Conservation (phyloP, 225 moss, liverwort and hornwort species). For the Straminergon stramineum region DNA sequence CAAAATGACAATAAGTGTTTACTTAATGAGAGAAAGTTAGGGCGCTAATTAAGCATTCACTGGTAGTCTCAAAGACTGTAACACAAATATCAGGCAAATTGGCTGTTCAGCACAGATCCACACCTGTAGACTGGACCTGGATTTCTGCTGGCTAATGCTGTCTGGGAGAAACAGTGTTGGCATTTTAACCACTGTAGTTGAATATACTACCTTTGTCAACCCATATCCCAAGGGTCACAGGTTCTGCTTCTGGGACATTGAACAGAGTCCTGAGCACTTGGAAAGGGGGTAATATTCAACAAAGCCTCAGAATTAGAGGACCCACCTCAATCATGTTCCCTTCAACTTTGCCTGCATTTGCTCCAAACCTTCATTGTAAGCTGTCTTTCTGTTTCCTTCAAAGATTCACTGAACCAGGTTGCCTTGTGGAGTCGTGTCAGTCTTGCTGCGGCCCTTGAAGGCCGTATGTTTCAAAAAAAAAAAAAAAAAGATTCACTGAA, state of each 20-base stretch:
- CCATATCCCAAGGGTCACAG: background rate
- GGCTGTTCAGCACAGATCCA: background rate
- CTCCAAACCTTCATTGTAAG: background rate
- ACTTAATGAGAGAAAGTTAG: no score
- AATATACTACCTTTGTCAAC: background rate
- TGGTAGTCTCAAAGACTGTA: background rate
- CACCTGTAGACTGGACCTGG: background rate
- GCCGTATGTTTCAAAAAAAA: no score
- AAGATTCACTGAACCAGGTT: background rate
- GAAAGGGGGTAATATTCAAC: background rate
- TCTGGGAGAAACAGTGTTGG: background rate
- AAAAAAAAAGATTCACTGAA: background rate
- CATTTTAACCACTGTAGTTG: background rate
- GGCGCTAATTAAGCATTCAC: background rate
- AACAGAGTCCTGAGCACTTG: background rate
- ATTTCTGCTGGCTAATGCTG: background rate
- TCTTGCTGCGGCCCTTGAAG: no score
- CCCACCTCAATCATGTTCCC: constrained; percentile 18
- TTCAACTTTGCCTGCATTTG: background rate
- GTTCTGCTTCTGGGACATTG: background rate
- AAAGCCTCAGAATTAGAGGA: background rate
- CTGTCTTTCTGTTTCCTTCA: background rate
- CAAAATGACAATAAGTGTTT: background rate
- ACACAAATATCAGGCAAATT: background rate
- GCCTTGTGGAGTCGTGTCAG: no score